Conservation (phyloP, 2,329 filamentous ascomycete species). For the Clonostachys rhizophaga region DNA sequence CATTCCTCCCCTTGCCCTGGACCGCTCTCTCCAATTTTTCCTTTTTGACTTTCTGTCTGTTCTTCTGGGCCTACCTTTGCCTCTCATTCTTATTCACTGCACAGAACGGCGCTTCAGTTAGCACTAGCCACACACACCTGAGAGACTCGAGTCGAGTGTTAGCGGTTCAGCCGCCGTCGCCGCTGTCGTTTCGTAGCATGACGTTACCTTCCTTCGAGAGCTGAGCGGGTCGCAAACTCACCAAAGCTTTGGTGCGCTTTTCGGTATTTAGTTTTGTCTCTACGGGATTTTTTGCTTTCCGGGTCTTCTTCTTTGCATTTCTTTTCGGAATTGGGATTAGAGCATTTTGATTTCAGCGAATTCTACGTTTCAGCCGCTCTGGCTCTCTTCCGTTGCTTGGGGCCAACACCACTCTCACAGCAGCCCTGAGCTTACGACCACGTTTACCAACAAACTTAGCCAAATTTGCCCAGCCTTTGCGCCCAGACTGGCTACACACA, state of each 20-base stretch:
- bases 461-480: conserved; percentile 8
- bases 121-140: no score
- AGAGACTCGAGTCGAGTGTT: no score
- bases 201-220: background rate
- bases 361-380: no score
- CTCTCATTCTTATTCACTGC: no score
- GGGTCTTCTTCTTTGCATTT: background rate
- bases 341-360: no score
- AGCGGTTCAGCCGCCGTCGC: no score
- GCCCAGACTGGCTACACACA: conserved; percentile 11
- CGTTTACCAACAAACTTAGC: background rate
- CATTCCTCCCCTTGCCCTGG: conserved; percentile 1
- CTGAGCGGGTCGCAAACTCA: no score
- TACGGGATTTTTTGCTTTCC: conserved; percentile 8
- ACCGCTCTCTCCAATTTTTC: background rate
- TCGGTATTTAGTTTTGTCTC: background rate
- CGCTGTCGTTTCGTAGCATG: background rate
- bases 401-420: no score
- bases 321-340: no score
- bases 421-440: background rate
- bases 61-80: no score
- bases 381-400: no score
- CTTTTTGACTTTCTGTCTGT: background rate
- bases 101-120: no score
- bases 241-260: background rate